Conservation (phyloP, 2,329 filamentous ascomycete genomes). For the Fusarium gaditjirri region DNA sequence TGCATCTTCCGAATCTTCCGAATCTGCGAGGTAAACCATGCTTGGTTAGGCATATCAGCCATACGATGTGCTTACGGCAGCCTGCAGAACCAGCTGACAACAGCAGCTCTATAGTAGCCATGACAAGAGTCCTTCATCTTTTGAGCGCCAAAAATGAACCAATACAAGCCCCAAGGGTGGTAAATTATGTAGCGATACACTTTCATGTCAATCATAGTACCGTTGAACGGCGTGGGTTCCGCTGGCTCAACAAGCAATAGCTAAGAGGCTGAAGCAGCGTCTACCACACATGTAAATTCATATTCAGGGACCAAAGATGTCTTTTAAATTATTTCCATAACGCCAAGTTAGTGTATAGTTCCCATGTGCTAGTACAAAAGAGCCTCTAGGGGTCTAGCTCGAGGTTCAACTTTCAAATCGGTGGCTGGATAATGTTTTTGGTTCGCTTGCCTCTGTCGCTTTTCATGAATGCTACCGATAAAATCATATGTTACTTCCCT, state of each 20-base stretch:
- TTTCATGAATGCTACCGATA: background rate
- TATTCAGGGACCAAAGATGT: background rate
- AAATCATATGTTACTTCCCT: background rate
- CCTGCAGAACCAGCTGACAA: background rate
- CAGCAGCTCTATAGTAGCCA: background rate
- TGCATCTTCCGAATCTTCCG: background rate
- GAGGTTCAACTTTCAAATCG: slow-evolving; percentile 21
- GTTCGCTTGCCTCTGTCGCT: background rate
- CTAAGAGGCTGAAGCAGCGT: background rate
- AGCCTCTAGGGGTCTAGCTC: background rate
- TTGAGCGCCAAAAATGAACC: background rate
- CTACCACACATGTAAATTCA: background rate
- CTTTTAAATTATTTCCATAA: background rate
- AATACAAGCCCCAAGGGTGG: background rate
- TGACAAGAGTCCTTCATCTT: background rate
- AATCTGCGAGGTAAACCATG: background rate
- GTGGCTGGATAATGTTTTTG: background rate
- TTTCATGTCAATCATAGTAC: slow-evolving; percentile 5
- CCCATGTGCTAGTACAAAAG: background rate
- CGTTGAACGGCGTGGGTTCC: background rate
- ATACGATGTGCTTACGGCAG: background rate
- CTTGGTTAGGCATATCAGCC: slow-evolving; percentile 3
- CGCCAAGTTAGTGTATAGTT: background rate
- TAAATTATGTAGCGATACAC: background rate
- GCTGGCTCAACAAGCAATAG: background rate